Base-by-base conservation (phyloP, 805 yeast species). In the Pichia thaimueangensis region DNA sequence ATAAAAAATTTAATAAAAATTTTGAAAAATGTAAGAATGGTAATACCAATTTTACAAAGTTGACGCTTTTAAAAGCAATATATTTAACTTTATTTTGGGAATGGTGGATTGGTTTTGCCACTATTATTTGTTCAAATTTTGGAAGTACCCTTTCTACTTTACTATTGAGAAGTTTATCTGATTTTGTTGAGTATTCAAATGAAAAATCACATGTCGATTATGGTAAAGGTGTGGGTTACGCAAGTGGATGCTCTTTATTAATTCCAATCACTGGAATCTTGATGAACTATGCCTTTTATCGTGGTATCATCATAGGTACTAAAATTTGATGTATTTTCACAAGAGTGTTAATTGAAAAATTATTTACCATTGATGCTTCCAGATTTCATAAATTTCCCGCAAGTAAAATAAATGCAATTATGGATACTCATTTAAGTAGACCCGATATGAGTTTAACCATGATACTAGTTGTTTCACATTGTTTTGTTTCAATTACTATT, bases 341-440 rank as follows among this genome's bases (percentile, higher is more conserved):
- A 4, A 79, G 80, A 45, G 77, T 82, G 5, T 66, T 86, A 16
- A 68, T 83, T 47, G 75, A 74, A 35, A 87, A 87, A 58, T 68
- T 86, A n/a, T 76, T 84, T 51, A 65, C 59, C 39, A 65, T 87
- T 30, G 76, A 80, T 44, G 72, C 79, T 8, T 69, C 67, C 41
- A 77, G 89, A 4, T 75, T 70, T 38, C 80, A 79, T 52, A 67
- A 71, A 46, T 85, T 67, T 55, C 80, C 94, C 1, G 69, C 74
- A 28, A 85, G 93, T 43, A 79, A 77, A 47, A 71, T 87, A 43
- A 85, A 91, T 28, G 78, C 87, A 11, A 63, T 87, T 55, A 78
- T 86, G 65, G 83, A 89, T 42, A 78, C 95, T 0, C 96, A 88
- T 59, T 64, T 87, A 33, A 72, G 86, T 25, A 76, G 95, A 58